These are phyloP conservation scores for Dendrobium chrysotoxum DNA, from an alignment of 106 monocot genomes.

Conservation along the genomic window DNA sequence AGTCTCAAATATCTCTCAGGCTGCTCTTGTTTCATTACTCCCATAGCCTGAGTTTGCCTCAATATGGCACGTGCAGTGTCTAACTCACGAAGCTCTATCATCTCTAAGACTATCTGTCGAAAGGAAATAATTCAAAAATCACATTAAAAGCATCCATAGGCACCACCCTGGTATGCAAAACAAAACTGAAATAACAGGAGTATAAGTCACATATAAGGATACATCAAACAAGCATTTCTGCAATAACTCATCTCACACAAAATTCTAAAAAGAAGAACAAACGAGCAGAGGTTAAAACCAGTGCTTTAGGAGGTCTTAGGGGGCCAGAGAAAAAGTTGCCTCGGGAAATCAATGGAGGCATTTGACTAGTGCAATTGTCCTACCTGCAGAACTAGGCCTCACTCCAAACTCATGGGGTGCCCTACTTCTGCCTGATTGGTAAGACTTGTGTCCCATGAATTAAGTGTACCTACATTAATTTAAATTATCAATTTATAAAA, in stretches of 20 bases:
- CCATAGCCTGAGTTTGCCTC: constrained; percentile 98
- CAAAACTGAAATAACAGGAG: neutral
- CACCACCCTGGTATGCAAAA: neutral
- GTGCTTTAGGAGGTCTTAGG: neutral
- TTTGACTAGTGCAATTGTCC: no score
- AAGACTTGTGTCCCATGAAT: no score
- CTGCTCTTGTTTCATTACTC: constrained; percentile 98
- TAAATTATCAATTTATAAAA: no score
- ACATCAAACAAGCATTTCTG: neutral
- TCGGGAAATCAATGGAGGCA: no score
- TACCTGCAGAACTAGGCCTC: no score
- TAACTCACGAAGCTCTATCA: constrained; percentile 92
- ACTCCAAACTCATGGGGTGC: no score
- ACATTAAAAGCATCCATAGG: neutral
- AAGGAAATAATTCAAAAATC: neutral
- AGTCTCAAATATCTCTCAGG: constrained; percentile 93
- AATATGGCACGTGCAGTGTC: constrained; percentile 95
- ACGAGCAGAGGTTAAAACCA: neutral
- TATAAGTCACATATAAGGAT: neutral
- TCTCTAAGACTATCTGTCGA: constrained; percentile 87
- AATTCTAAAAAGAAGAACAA: neutral
- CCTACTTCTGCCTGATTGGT: no score
- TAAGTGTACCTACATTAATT: no score
- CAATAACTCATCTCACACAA: neutral
- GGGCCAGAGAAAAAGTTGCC: no score